Evolutionary conservation across 2,329 filamentous ascomycete species (phyloP).

Genomic region (Fonsecaea pedrosoi): DNA sequence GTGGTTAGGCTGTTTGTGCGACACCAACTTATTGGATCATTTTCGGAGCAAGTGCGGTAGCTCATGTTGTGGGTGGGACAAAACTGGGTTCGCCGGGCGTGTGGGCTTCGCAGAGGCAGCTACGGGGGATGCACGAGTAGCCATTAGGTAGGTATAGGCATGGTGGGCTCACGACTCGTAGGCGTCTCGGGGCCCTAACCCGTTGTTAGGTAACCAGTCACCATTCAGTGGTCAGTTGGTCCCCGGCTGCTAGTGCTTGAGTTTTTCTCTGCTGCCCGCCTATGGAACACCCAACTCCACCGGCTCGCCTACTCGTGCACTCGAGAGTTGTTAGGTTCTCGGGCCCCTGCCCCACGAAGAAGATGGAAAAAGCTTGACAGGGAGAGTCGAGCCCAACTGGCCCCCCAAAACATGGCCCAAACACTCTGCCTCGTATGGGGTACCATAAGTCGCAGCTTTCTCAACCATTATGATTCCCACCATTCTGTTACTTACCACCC

Average conservation of each 20-base stretch:
- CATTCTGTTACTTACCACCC: background rate
- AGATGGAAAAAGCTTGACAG: background rate
- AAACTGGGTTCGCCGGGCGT: background rate
- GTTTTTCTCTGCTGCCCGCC: background rate
- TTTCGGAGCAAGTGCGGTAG: background rate
- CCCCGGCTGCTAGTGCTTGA: background rate
- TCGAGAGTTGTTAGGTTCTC: too few relatives aligned
- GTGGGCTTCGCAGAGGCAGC: background rate
- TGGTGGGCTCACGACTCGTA: background rate
- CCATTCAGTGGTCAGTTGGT: background rate
- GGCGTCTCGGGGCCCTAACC: background rate
- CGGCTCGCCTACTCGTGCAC: background rate
- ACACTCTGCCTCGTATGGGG: too few relatives aligned
- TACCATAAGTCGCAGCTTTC: background rate
- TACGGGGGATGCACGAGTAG: background rate
- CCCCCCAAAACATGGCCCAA: background rate
- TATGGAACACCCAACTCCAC: background rate
- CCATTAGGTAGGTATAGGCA: background rate
- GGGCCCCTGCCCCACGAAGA: background rate
- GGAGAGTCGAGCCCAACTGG: background rate
- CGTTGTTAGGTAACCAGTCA: background rate
- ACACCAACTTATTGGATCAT: background rate
- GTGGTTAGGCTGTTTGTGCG: background rate
- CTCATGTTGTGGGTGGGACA: background rate
- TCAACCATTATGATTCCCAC: background rate